Evolutionary conservation across 2,329 filamentous ascomycete species (phyloP).

Genomic region (Ambrosiella xylebori): DNA sequence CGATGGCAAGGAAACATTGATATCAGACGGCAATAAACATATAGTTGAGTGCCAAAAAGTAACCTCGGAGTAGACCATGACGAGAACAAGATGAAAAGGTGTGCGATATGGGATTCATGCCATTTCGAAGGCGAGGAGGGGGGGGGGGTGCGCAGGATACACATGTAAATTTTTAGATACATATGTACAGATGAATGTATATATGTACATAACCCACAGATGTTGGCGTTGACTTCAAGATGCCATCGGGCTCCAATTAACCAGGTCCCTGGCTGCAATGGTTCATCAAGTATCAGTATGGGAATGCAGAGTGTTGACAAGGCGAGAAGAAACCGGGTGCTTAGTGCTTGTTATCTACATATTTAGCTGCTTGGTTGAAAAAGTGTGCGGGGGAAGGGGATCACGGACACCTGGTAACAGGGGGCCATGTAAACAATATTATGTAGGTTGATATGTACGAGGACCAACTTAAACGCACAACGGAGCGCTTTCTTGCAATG

Average conservation of each 20-base stretch:
- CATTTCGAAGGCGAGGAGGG: too few species aligned
- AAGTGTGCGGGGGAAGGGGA: neutral
- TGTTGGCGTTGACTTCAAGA: neutral
- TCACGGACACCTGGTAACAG: neutral
- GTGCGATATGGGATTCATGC: too few species aligned
- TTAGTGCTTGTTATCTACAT: neutral
- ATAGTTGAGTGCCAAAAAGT: neutral
- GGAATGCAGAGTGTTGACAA: neutral
- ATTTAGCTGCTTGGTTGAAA: neutral
- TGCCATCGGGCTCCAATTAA: neutral
- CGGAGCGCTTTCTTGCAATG: neutral
- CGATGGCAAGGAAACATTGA: constrained; percentile 1
- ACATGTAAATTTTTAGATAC: too few species aligned
- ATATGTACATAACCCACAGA: neutral
- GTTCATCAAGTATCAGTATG: neutral
- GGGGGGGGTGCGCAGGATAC: too few species aligned
- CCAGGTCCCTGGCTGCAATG: neutral
- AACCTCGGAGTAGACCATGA: neutral
- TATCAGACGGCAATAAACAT: neutral
- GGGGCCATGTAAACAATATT: constrained; percentile 2
- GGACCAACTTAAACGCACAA: neutral
- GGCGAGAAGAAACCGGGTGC: neutral
- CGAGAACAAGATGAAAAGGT: neutral
- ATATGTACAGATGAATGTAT: too few species aligned
- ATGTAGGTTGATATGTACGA: constrained; percentile 2